These are phyloP conservation scores for Citrus medica DNA, from an alignment of 345 rosid genomes.

Conservation along the genomic window DNA sequence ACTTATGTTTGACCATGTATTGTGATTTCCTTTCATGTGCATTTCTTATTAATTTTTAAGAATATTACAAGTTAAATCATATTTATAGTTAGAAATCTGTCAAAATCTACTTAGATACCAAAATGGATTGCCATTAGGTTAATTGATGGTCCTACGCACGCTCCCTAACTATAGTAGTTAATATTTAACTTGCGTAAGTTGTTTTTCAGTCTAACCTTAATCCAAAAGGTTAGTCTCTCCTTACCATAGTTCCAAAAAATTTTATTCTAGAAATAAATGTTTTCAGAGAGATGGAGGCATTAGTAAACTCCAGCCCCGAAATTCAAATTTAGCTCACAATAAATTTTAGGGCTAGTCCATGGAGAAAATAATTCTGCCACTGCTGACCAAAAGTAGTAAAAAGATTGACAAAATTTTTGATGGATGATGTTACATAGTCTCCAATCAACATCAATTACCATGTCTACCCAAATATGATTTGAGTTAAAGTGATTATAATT, in stretches of 20 bases:
- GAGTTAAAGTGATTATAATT: neutral
- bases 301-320: neutral
- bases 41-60: no score
- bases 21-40: no score
- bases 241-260: neutral
- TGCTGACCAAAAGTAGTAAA: constrained; percentile 16
- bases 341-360: neutral
- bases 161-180: neutral
- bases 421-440: constrained; percentile 5
- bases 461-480: constrained; percentile 12
- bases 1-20: no score
- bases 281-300: neutral
- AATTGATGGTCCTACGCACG: neutral
- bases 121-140: neutral
- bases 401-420: neutral
- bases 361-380: neutral
- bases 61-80: no score
- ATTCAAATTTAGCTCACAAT: neutral
- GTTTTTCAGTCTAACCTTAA: no score
- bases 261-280: neutral
- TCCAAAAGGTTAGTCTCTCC: neutral
- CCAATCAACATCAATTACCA: constrained; percentile 24
- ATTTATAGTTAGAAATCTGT: neutral
- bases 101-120: neutral
- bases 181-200: neutral